Evolutionary conservation across 2,329 filamentous ascomycete genomes (phyloP), one percentile per base, ranked within the genome.

Genomic region (Aspergillus costaricaensis): DNA sequence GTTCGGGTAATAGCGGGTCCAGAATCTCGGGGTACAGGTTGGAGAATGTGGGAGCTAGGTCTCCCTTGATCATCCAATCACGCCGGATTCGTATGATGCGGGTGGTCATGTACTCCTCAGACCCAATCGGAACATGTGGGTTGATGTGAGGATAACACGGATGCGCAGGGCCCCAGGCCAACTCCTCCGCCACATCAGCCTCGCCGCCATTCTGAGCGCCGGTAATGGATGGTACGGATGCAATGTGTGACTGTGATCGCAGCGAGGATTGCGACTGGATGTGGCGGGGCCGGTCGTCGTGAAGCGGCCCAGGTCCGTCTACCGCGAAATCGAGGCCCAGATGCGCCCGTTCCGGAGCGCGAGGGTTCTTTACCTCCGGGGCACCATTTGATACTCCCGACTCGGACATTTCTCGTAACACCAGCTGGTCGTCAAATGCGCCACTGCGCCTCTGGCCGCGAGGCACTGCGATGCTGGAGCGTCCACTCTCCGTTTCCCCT

Each of bases 11-110:
- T 32, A 93, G 86, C 0, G 92, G 91, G 66, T 97, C 93, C 7
- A 99, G 82, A 60, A 99, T 96, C 73, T 99, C 95, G 0, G 95
- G 95, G 70, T 99, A 99, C 2, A 97, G 82, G 70, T 98, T 97
- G 15, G 91, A 95, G 73, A 96, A 98, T 0, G 93, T 92, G 0
- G 95, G 95, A 1, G 93, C 94, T 27, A 96, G 80, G 75, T 99
- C 95, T 38, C 94, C 95, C 62, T 88, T 86, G 30, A 93, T 77
- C 78, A 98, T 88, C 91, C 93, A 99, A 76, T 99, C 95, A 44
- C 95, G 86, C 60, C 89, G 88, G 64, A 99, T 89, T 15, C 95
- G 89, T 70, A 99, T 97, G 65, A 99, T 91, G 59, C 94, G 89
- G 2, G 95, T 99, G 6, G 83, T 87, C 49, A 83, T 77, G 71